phyloP scores from a whole-genome alignment of 306 rosid genomes.

The Sicyos baderoa region DNA sequence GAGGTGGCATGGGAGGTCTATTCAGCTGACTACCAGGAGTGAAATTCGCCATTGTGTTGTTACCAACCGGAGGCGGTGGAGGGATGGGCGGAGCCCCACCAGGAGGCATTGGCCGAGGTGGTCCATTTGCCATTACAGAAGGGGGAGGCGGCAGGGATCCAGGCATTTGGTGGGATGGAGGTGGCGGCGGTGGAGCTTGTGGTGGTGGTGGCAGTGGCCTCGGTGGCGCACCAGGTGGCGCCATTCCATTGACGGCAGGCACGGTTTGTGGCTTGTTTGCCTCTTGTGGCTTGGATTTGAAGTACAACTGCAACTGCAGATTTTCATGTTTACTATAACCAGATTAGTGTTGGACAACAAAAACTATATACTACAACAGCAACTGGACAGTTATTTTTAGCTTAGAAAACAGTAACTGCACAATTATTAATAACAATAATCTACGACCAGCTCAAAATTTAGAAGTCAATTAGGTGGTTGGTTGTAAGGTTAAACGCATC shows the following conservation, averaged over 20 bases:
- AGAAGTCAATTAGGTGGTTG: neutral
- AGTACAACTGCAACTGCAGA: constrained; percentile 83
- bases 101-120: constrained; percentile 73
- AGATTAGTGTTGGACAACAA: constrained; percentile 11
- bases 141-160: constrained; percentile 79
- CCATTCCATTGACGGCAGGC: constrained; percentile 52
- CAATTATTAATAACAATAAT: neutral
- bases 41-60: constrained; percentile 42
- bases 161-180: constrained; percentile 65
- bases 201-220: constrained; percentile 69
- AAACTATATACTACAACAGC: neutral
- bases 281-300: constrained; percentile 82
- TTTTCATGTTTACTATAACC: constrained; percentile 19
- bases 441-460: neutral
- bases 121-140: constrained; percentile 71
- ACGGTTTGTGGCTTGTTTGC: constrained; percentile 67
- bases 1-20: constrained; percentile 75
- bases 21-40: constrained; percentile 45
- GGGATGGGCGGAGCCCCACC: constrained; percentile 73
- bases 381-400: neutral
- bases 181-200: constrained; percentile 66
- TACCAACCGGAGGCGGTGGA: constrained; percentile 63
- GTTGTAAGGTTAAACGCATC: neutral
- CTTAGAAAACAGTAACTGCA: neutral
- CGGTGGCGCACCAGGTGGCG: constrained; percentile 78